Percentiles rank a stretch among this genome's conserved stretches.
Evolutionary conservation across 805 yeast genomes (phyloP).

Genomic region (Kuraishia molischiana): DNA sequence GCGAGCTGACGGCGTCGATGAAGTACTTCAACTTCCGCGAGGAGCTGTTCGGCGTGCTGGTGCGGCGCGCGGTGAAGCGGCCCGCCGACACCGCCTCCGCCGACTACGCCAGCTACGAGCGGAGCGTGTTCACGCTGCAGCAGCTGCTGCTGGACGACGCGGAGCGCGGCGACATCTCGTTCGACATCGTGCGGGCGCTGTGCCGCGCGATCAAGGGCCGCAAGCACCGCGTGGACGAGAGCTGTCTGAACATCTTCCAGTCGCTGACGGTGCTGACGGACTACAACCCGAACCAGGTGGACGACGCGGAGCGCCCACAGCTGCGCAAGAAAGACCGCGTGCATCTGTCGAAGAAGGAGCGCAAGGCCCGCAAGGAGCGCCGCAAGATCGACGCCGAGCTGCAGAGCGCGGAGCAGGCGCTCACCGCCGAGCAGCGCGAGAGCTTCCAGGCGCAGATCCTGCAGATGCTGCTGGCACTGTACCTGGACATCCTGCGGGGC

Average conservation of each 20-base stretch:
- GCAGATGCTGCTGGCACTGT: conserved; percentile 60
- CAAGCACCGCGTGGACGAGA: conserved; percentile 74
- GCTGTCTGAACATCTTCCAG: conserved; percentile 63
- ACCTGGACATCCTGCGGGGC: conserved; percentile 65
- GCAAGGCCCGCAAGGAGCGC: conserved; percentile 79
- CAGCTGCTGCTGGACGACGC: conserved; percentile 65
- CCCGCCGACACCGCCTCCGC: conserved; percentile 32
- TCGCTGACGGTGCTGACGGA: conserved; percentile 59
- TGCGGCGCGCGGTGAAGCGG: conserved; percentile 56
- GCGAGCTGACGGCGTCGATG: conserved; percentile 60
- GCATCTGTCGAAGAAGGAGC: conserved; percentile 83
- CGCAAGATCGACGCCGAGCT: conserved; percentile 85
- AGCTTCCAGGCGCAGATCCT: conserved; percentile 76
- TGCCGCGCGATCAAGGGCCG: conserved; percentile 65
- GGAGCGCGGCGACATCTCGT: conserved; percentile 69
- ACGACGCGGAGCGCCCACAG: conserved; percentile 34
- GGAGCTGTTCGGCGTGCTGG: conserved; percentile 60
- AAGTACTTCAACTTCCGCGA: conserved; percentile 74
- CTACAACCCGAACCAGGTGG: conserved; percentile 57
- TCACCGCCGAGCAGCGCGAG: conserved; percentile 83
- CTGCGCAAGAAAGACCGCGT: conserved; percentile 80
- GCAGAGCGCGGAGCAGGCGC: conserved; percentile 77
- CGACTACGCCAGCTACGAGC: conserved; percentile 40
- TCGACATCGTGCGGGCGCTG: conserved; percentile 61
- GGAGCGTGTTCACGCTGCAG: conserved; percentile 58